Base-by-base conservation (phyloP, 768 basidiomycete genomes). In the Boletus rubroflammeus region DNA sequence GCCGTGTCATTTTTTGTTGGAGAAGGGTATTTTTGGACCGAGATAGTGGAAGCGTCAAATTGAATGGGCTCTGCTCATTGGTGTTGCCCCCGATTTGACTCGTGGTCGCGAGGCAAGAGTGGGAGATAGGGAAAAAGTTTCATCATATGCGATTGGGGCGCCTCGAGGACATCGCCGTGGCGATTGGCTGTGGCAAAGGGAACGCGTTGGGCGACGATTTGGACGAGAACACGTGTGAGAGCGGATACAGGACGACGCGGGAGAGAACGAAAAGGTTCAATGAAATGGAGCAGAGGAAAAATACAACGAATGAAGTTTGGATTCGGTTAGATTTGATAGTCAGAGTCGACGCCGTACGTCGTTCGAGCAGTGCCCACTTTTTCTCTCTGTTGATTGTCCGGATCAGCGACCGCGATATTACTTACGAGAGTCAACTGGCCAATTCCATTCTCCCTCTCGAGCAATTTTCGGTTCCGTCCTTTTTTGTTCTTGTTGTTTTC, bases 391-490 rank as follows among this genome's bases (percentile, higher is more conserved):
- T 47, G 47, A 26, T 35, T 25, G 47, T 47, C 35, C 41, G 29
- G 50, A 44, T 31, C 50, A 32, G 31, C 50, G 29, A 42, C 38
- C 32, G 15, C 47, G 47, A 47, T 1, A 36, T 25, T n/a, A 47
- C 47, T 44, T 57, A 56, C 54, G 56, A 49, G 3, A 55, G n/a
- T 26, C 7, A 4, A 4, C 23, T 25, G 23, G 2, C 1, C 26
- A 45, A 39, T 55, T 54, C 51, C 35, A 17, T 14, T 41, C 44
- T 5, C 2, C 17, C 10, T 10, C 43, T 28, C 26, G 29, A 48
- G 17, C 4, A 28, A 32, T 17, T 29, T 61, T 65, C 63, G 60
- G 53, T 45, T 67, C 58, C 61, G 56, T 60, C 23, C 21, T 6
- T 19, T 23, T 7, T 14, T 25, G 42, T n/a, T 21, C 40, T 29